Evolutionary conservation across 352 stramenopile species (phyloP), one percentile per base, ranked within the genome.

Genomic region (Elongisporangium undulatum): DNA sequence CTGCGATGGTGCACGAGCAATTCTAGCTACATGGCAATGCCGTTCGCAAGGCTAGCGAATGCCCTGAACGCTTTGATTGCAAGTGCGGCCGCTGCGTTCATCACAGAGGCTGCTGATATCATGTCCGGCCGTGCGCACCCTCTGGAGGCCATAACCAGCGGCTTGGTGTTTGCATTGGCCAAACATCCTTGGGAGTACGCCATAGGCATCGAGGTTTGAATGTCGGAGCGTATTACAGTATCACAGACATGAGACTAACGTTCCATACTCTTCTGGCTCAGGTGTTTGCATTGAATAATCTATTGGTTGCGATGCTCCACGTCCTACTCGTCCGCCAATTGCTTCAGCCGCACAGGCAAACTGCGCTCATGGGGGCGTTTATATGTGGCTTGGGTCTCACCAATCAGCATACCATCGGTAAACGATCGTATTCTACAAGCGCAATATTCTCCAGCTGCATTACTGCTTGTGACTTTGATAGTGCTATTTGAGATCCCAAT

Each of bases 261-360:
- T 45, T 22, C 15, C n/a, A 19, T 59, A 29, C 17, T 21, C 16
- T 6, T 19, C 55, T 6, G 22, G 7, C 82, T 26, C 79, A 97
- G 80, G 94, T 98, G 19, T 98, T 98, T 75, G 89, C 93, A 29
- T 70, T 98, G 1, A 98, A 98, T 64, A 98, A 97, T 49, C 58
- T 97, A 0, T 79, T 98, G 7, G 64, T 82, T 10, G 80, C 87
- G 3, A 4, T 81, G 20, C 74, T 98, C 13, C 90, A 82, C 56
- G 61, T 94, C 15, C 59, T 72, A 3, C 55, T 95, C 16, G 49
- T 79, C 2, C 79, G 70, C 22, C 63, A 75, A 22, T 74, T 64
- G 22, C 38, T 61, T n/a, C 49, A 59, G 0, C 53, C 67, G 10
- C 61, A 49, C 15, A 55, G 53, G 17, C 41, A 61, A 2, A 72